Conservation (phyloP, 257 asterid species). For the Cinchona pubescens region DNA sequence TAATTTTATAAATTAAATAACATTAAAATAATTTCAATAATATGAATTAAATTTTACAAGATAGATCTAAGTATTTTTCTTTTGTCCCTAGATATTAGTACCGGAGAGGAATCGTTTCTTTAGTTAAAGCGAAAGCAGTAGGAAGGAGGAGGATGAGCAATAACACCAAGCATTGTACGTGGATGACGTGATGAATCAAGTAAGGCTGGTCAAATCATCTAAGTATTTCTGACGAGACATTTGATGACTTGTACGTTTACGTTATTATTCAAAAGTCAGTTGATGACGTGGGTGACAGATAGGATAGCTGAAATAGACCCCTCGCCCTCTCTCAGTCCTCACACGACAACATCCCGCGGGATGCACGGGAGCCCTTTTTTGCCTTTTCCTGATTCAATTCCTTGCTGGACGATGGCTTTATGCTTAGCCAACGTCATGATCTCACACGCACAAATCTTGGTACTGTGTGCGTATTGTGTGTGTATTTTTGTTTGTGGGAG, state of each 20-base stretch:
- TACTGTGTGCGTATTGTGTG: background rate
- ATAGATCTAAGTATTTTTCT: too few relatives aligned
- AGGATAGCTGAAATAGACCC: constrained; percentile 26
- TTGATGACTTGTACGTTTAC: background rate
- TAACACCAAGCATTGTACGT: background rate
- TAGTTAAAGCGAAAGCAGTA: background rate
- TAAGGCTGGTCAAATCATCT: background rate
- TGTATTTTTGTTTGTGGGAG: background rate
- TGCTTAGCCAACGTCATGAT: constrained; percentile 7
- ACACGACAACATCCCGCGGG: constrained; percentile 57
- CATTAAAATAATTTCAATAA: too few relatives aligned
- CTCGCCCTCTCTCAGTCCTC: background rate
- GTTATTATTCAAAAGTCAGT: background rate
- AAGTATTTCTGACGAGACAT: constrained; percentile 17
- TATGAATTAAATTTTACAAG: too few relatives aligned
- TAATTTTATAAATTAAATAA: too few relatives aligned
- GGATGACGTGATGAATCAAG: constrained; percentile 18
- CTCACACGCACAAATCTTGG: constrained; percentile 12
- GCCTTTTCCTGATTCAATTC: background rate
- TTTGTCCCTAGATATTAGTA: too few relatives aligned
- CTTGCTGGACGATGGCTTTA: constrained; percentile 4
- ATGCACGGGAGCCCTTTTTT: constrained; percentile 53
- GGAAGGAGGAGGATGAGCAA: background rate
- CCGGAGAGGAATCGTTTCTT: background rate
- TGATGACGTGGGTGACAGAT: constrained; percentile 28